Base-by-base conservation (phyloP, 306 rosid species). In the Castanopsis chinensis region DNA sequence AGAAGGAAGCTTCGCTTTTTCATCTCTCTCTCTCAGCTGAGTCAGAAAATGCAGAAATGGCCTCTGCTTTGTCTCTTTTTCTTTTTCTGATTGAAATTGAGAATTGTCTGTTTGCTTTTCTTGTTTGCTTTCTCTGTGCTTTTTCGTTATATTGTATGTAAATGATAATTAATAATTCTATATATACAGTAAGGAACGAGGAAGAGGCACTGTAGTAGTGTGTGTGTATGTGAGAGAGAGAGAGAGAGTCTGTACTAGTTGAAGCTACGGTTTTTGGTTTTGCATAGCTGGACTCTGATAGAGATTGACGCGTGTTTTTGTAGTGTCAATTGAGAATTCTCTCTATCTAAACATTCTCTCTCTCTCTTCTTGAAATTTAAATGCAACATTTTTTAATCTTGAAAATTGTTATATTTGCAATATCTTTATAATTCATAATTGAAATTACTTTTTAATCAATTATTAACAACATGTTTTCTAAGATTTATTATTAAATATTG, bases 251-350 rank as follows among this genome's bases (percentile, higher is more conserved):
- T 3, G 52, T 71, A 20, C 73, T 78, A 84, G 89, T 89, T 86
- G 82, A 81, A 83, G 20, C 86, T 80, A 89, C 87, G 83, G n/a
- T 75, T 73, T 75, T 37, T 37, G 43, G 3, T 37, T 37, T 73
- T 80, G 84, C 71, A 52, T 65, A 82, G 90, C 89, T 87, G 87
- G 87, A 84, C 71, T 65, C 30, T 49, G 71, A 78, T 67, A 20
- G 4, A 63, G 59, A 71, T 18, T 65, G 79, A 77, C 81, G 85
- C 82, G 74, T 72, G 72, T 78, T 58, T 41, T 61, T 23, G 54
- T 30, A 71, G 60, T 19, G 79, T 76, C 43, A 1, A 6, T 37
- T 73, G 19, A 21, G 49, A 52, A 19, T 35, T 28, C 1, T 12
- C 15, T 56, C 43, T 37, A 37, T 32, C 53, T 2, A 45, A 45